Evolutionary conservation across 2,329 filamentous ascomycete species (phyloP), one percentile per base, ranked within the genome.

Genomic region (Penicillium crustosum): DNA sequence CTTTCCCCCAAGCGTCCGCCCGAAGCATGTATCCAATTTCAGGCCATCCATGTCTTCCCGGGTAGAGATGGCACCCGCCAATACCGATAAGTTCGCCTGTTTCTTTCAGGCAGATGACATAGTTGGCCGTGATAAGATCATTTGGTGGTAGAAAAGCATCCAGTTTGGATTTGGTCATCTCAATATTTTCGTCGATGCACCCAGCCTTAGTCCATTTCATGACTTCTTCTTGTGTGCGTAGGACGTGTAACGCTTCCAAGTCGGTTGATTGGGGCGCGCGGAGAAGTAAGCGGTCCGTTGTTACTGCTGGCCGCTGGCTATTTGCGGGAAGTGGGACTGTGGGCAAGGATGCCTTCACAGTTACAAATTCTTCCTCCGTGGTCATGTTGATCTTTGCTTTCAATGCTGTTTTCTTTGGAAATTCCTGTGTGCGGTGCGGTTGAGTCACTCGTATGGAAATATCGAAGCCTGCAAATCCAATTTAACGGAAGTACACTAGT

Each of bases 1-100:
- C 59, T 43, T 59, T 50, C 13, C 59, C 59, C 59, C 59, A 61
- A 27, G 48, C 42, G n/a, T 61, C 57, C 2, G 49, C 39, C 27
- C 53, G 49, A 21, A 61, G 45, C 35, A 61, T 56, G 21, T 61
- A 61, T n/a, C 59, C 59, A 21, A 59, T 19, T 29, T 61, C 59
- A 9, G 59, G 59, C 59, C 59, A 61, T 2, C 59, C 59, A 41
- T 61, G 57, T 0, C 8, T 15, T n/a, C 27, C 57, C 19, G 49
- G 59, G 19, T 59, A 61, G 2, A 54, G 41, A 19, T 61, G 59
- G 6, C 59, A 61, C 15, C 59, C 59, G 13, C 59, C 59, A 7
- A 59, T 53, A 4, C 59, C 59, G 42, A 61, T 54, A 27, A 61
- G 35, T 12, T 59, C 57, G 6, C 59, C 59, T 4, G 57, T 53